Base-by-base conservation (phyloP, 495 filamentous ascomycete species). In the Coniosporium apollinis region DNA sequence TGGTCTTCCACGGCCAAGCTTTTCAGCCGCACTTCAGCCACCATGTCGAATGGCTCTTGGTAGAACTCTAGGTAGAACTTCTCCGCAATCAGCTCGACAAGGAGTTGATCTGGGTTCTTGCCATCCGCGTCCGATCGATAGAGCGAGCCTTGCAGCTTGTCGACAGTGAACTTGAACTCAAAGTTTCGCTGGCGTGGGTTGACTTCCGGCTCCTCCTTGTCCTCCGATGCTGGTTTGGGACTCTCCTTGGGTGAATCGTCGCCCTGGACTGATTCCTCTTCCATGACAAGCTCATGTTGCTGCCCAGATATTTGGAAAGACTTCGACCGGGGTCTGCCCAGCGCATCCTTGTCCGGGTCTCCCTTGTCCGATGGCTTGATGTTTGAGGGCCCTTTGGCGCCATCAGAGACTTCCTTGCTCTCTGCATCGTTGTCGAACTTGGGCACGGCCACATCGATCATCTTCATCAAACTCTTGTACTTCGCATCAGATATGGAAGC, bases 121-220 rank as follows among this genome's bases (percentile, higher is more conserved):
- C 76, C 75, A 37, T 89, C 76, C 1, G 83, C 71, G 50, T 96
- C 84, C 35, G 85, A 78, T 16, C 76, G 72, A 53, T 79, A 96
- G 2, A 97, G 64, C 0, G 89, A 93, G 19, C 91, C 89, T 57
- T 86, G 82, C 13, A 97, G 66, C 40, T 76, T 78, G 40, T 92
- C 89, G 33, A 94, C 91, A 1, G 79, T 80, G 47, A 97, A 97
- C 44, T 85, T 89, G 61, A 97, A 81, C 49, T 96, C 83, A 48
- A 97, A 96, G 39, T 74, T 85, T 15, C 79, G 72, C 45, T 92
- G 86, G 44, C 82, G 79, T 17, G 84, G 63, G 50, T 78, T 79
- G 25, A 82, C 62, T 14, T 65, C 66, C 1, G 62, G 39, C 15
- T 54, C 52, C 4, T 65, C 57, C 14, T 66, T 62, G 17, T 65